A percentile compares a stretch with the other conserved stretches of the same genome.
These are phyloP conservation scores for Dipteronia dyeriana DNA, from an alignment of 345 rosid genomes.

Conservation along the genomic window DNA sequence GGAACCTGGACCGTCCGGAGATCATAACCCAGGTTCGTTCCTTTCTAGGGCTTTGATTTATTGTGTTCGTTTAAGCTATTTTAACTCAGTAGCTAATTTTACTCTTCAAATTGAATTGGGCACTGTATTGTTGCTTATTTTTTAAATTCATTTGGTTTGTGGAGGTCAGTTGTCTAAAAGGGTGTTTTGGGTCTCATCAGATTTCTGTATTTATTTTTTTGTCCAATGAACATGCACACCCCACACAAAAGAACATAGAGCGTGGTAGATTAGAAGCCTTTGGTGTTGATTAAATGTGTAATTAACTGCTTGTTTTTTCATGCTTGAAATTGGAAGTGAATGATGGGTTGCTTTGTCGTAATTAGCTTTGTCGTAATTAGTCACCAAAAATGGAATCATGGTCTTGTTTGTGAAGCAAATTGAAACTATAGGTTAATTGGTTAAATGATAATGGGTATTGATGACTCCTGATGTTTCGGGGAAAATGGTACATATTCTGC, in stretches of 20 bases:
- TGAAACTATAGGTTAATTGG: background rate
- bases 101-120: background rate
- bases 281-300: background rate
- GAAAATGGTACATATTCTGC: background rate
- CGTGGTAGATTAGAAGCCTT: background rate
- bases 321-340: slow-evolving; percentile 2
- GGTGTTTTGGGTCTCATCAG: background rate
- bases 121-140: background rate
- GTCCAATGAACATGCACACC: background rate
- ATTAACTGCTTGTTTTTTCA: background rate
- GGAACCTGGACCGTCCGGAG: slow-evolving; percentile 41
- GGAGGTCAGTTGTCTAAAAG: slow-evolving; percentile 1
- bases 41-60: slow-evolving; percentile 24
- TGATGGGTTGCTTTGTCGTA: background rate
- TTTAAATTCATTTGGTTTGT: background rate
- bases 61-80: too few relatives aligned
- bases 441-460: background rate
- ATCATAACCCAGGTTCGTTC: slow-evolving; percentile 37
- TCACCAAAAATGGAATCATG: background rate
- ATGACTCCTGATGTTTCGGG: background rate
- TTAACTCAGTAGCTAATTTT: background rate
- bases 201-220: background rate
- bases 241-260: background rate
- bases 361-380: background rate
- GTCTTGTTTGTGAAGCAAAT: background rate